Percentiles rank a stretch among this genome's conserved stretches.
Conservation (phyloP, 257 asterid genomes). For the Hygrophila difformis region DNA sequence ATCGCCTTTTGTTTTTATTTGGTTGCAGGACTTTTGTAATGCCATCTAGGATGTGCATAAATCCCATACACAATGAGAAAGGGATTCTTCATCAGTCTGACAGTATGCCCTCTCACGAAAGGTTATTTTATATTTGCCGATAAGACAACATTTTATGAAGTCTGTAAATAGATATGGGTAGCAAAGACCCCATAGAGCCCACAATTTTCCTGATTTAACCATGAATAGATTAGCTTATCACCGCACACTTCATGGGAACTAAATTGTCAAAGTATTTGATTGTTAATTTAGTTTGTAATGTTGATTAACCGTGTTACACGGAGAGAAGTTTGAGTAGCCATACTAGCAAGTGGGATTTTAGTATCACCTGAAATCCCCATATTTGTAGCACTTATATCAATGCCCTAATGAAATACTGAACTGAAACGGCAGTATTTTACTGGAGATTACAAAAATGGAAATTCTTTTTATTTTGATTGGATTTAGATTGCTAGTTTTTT, state of each 20-base stretch:
- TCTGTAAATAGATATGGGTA: neutral
- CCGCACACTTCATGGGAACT: neutral
- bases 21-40: constrained; percentile 84
- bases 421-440: neutral
- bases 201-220: neutral
- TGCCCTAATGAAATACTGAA: neutral
- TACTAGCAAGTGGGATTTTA: neutral
- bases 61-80: constrained; percentile 79
- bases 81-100: constrained; percentile 71
- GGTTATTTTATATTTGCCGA: constrained; percentile 32
- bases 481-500: neutral
- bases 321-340: neutral
- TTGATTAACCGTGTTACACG: no score
- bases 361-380: neutral
- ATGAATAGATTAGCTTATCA: neutral
- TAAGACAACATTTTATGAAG: neutral
- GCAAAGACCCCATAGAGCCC: neutral
- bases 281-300: no score
- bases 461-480: neutral
- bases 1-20: constrained; percentile 10
- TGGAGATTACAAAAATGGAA: neutral
- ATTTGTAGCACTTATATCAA: neutral
- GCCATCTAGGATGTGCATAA: constrained; percentile 96
- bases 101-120: constrained; percentile 46
- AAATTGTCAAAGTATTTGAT: neutral